A percentile compares a stretch with the other conserved stretches of the same genome.
These are phyloP conservation scores for Backusella luteola DNA, from an alignment of 192 early-diverging fungal species.

Conservation along the genomic window DNA sequence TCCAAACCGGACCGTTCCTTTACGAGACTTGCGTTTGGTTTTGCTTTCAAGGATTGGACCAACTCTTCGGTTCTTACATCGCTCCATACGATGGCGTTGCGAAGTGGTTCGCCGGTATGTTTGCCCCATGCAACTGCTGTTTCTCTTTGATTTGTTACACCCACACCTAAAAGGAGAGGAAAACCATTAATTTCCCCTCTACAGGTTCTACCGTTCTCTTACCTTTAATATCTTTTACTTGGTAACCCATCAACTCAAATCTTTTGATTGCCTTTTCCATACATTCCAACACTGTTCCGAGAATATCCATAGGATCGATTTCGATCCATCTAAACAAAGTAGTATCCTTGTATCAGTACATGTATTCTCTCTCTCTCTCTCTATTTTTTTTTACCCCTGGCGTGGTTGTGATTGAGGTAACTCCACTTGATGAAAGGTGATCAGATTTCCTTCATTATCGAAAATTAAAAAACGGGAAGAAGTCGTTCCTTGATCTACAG, in stretches of 20 bases:
- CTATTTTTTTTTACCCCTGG: slow-evolving; percentile 48
- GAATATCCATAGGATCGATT: slow-evolving; percentile 77
- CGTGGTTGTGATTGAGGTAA: slow-evolving; percentile 74
- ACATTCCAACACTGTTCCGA: slow-evolving; percentile 66
- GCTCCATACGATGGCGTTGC: slow-evolving; percentile 90
- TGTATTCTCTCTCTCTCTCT: not conserved
- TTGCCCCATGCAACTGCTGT: slow-evolving; percentile 87
- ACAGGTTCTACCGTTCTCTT: not conserved
- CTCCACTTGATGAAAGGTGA: slow-evolving; percentile 76
- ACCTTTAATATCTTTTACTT: slow-evolving; percentile 45
- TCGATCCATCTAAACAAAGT: slow-evolving; percentile 74
- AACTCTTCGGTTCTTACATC: slow-evolving; percentile 81
- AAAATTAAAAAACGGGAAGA: slow-evolving; percentile 92
- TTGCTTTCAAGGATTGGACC: slow-evolving; percentile 61
- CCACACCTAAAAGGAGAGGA: slow-evolving; percentile 50
- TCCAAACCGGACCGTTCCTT: slow-evolving; percentile 75
- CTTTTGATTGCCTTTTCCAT: slow-evolving; percentile 62
- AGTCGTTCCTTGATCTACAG: slow-evolving; percentile 94
- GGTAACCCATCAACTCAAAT: slow-evolving; percentile 60
- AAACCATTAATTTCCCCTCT: slow-evolving; percentile 19
- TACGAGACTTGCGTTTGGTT: slow-evolving; percentile 27
- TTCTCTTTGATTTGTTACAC: slow-evolving; percentile 96
- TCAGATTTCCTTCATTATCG: slow-evolving; percentile 66
- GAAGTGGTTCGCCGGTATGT: slow-evolving; percentile 73
- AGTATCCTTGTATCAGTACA: not conserved